These are phyloP conservation scores for Stropharia rugosoannulata DNA, from an alignment of 768 basidiomycete species.

Conservation along the genomic window DNA sequence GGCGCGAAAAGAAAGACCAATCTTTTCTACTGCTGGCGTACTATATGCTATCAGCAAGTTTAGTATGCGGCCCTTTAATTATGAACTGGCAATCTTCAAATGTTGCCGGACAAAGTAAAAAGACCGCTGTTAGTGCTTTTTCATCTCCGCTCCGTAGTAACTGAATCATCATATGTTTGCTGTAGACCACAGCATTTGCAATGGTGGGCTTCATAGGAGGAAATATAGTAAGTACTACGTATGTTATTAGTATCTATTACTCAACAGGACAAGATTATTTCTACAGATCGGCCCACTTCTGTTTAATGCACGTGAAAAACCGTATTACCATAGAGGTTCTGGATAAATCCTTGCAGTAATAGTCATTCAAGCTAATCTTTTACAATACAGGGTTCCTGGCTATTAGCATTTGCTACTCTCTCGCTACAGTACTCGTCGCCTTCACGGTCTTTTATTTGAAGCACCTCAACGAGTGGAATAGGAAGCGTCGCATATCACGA, in stretches of 20 bases:
- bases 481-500: slow-evolving; percentile 10
- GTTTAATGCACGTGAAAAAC: slow-evolving; percentile 13
- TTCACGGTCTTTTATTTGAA: slow-evolving; percentile 10
- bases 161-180: not conserved
- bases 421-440: slow-evolving; percentile 1
- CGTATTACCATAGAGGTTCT: slow-evolving; percentile 16
- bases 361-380: not conserved
- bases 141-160: not conserved
- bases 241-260: not conserved
- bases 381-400: slow-evolving; percentile 10
- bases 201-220: slow-evolving; percentile 10
- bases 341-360: too few species aligned
- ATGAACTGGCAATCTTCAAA: slow-evolving; percentile 35
- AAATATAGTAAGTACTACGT: slow-evolving; percentile 4
- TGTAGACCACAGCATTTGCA: slow-evolving; percentile 12
- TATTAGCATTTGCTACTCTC: slow-evolving; percentile 12
- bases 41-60: slow-evolving; percentile 25
- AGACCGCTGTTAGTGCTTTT: slow-evolving; percentile 10
- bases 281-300: slow-evolving; percentile 14
- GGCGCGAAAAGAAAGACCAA: slow-evolving; percentile 23
- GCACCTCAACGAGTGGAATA: slow-evolving; percentile 14
- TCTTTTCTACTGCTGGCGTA: slow-evolving; percentile 28
- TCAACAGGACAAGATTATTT: too few species aligned
- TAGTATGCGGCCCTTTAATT: slow-evolving; percentile 22
- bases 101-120: slow-evolving; percentile 28